These are phyloP conservation scores for Microbotryum intermedium DNA, from an alignment of 1,284 basidiomycete genomes.

Conservation along the genomic window DNA sequence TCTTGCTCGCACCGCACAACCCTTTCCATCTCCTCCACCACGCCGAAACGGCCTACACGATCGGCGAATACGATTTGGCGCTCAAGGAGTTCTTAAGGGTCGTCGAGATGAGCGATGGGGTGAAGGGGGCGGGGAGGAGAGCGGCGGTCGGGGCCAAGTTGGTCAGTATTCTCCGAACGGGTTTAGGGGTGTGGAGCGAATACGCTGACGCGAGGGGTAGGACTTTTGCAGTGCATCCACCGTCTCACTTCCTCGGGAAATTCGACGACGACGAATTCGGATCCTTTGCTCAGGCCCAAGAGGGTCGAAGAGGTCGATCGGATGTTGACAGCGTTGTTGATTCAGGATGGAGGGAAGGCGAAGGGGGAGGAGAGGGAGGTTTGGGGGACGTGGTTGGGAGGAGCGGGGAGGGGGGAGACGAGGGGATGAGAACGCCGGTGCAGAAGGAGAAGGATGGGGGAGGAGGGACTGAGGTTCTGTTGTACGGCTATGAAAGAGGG, in stretches of 20 bases:
- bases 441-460: background rate
- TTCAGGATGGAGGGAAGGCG: slow-evolving; percentile 5
- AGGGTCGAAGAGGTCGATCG: slow-evolving; percentile 18
- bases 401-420: background rate
- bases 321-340: slow-evolving; percentile 19
- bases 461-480: background rate
- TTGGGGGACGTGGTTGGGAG: slow-evolving; percentile 1
- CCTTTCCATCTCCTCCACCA: slow-evolving; percentile 71
- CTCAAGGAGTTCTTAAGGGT: slow-evolving; percentile 73
- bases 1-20: slow-evolving; percentile 75
- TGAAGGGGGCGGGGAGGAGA: slow-evolving; percentile 38
- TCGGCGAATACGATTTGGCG: slow-evolving; percentile 58
- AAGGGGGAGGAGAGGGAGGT: background rate
- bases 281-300: background rate
- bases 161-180: slow-evolving; percentile 47
- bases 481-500: too few species aligned
- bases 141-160: slow-evolving; percentile 82
- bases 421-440: background rate
- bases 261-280: background rate
- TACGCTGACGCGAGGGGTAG: background rate
- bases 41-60: slow-evolving; percentile 78
- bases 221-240: slow-evolving; percentile 1
- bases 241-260: background rate
- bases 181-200: too few species aligned
- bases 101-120: slow-evolving; percentile 59